Percentiles rank a stretch among this genome's conserved stretches.
Conservation (phyloP, 768 basidiomycete genomes). For the Porpolomopsis calyptriformis region DNA sequence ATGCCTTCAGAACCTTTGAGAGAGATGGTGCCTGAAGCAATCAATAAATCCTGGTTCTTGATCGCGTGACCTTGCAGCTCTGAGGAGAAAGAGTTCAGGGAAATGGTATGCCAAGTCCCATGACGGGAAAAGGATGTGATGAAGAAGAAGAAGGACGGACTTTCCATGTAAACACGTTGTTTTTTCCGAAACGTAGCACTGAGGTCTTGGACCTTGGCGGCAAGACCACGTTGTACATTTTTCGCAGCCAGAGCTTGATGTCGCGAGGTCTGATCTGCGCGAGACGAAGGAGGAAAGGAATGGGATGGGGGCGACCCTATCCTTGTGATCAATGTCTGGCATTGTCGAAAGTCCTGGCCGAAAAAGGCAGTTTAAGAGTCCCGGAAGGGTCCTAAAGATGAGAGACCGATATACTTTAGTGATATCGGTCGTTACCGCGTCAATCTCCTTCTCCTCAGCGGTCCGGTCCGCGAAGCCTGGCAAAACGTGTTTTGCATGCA, state of each 20-base stretch:
- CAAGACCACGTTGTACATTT: conserved; percentile 92
- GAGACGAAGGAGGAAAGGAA: conserved; percentile 49
- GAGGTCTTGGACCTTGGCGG: conserved; percentile 91
- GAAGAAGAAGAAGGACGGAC: conserved; percentile 41
- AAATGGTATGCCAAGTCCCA: conserved; percentile 11
- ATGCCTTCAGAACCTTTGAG: conserved; percentile 74
- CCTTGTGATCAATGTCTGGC: conserved; percentile 60
- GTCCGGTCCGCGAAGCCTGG: conserved; percentile 95
- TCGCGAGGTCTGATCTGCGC: conserved; percentile 27
- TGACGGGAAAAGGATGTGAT: conserved; percentile 12
- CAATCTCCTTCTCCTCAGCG: conserved; percentile 90
- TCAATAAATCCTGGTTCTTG: conserved; percentile 89
- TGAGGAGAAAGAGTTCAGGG: conserved; percentile 21
- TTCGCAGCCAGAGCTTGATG: conserved; percentile 62
- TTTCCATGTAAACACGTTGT: conserved; percentile 97
- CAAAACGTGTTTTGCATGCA: conserved; percentile 91
- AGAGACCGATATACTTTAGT: conserved; percentile 48
- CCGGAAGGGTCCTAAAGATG: not conserved
- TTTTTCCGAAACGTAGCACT: conserved; percentile 92
- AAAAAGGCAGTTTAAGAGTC: not conserved
- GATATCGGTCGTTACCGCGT: conserved; percentile 73
- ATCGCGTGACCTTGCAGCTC: conserved; percentile 96
- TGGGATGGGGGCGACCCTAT: conserved; percentile 53
- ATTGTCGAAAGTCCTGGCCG: conserved; percentile 55
- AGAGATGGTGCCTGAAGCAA: conserved; percentile 80